Percentiles rank a stretch among this genome's conserved stretches.
These are phyloP conservation scores for Eimeria necatrix DNA, from an alignment of 169 alveolate species.

Conservation along the genomic window DNA sequence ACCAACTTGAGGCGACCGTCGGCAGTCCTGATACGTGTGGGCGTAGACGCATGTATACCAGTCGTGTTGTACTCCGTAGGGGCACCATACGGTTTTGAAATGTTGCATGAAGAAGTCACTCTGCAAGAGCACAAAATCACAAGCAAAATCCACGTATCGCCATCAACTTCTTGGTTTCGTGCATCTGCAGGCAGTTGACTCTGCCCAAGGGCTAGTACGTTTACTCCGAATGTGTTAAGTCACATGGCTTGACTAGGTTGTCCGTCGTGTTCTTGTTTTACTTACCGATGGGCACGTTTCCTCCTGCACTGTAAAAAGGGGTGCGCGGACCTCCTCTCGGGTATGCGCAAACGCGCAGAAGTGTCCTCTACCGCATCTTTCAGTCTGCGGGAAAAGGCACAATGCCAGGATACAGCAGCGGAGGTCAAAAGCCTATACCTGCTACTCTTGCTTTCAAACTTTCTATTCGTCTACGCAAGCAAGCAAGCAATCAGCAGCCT, in stretches of 20 bases:
- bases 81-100: slow-evolving; percentile 87
- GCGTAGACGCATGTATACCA: slow-evolving; percentile 87
- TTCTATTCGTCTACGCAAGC: too few relatives aligned
- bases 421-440: too few relatives aligned
- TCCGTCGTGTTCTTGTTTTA: neutral
- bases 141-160: too few relatives aligned
- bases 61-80: slow-evolving; percentile 87
- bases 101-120: slow-evolving; percentile 65
- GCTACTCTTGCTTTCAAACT: too few relatives aligned
- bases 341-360: slow-evolving; percentile 85
- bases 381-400: neutral
- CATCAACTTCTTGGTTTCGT: neutral
- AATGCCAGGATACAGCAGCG: neutral
- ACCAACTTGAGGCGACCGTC: slow-evolving; percentile 41
- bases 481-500: too few relatives aligned
- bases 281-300: slow-evolving; percentile 64
- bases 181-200: neutral
- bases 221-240: neutral
- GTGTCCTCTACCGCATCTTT: slow-evolving; percentile 77
- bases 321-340: slow-evolving; percentile 78
- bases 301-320: slow-evolving; percentile 64
- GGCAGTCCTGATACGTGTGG: slow-evolving; percentile 85
- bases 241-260: neutral
- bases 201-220: neutral
- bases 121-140: neutral